Conservation (phyloP, 2,329 filamentous ascomycete species). For the Aspergillus caelatus region DNA sequence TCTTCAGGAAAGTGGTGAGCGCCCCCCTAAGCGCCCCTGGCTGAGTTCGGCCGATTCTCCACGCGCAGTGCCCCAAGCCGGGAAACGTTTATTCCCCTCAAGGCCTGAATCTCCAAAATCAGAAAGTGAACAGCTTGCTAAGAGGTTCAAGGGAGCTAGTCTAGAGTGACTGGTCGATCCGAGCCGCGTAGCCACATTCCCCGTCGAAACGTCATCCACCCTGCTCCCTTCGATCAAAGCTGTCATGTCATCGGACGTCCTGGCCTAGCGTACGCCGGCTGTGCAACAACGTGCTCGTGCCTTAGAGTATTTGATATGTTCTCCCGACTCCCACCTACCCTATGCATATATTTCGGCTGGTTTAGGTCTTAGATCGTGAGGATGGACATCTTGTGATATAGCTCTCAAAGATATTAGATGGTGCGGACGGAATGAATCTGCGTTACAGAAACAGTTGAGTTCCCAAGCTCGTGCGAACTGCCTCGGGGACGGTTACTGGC, state of each 20-base stretch:
- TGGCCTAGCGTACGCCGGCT: not conserved
- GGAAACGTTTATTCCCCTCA: constrained; percentile 38
- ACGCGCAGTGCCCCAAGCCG: constrained; percentile 34
- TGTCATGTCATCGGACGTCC: not conserved
- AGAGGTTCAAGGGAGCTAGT: constrained; percentile 66
- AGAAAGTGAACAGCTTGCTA: constrained; percentile 64
- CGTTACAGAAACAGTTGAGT: not conserved
- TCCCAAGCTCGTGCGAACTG: not conserved
- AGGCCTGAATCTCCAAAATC: constrained; percentile 45
- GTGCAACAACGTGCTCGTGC: not conserved
- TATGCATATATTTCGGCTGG: constrained; percentile 1
- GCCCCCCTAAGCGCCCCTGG: constrained; percentile 73
- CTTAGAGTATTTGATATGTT: not conserved
- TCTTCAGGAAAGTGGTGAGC: constrained; percentile 96
- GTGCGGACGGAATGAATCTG: not conserved
- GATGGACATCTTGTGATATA: not conserved
- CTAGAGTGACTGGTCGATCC: constrained; percentile 43
- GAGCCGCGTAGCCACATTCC: constrained; percentile 6
- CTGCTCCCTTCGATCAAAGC: not conserved
- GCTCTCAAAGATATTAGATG: not conserved
- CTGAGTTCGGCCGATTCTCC: constrained; percentile 43
- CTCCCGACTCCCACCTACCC: not conserved
- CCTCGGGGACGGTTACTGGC: not conserved
- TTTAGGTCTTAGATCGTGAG: not conserved
- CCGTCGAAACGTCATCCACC: constrained; percentile 3